Base-by-base conservation (phyloP, 805 yeast genomes). In the Candida pseudoglaebosa region DNA sequence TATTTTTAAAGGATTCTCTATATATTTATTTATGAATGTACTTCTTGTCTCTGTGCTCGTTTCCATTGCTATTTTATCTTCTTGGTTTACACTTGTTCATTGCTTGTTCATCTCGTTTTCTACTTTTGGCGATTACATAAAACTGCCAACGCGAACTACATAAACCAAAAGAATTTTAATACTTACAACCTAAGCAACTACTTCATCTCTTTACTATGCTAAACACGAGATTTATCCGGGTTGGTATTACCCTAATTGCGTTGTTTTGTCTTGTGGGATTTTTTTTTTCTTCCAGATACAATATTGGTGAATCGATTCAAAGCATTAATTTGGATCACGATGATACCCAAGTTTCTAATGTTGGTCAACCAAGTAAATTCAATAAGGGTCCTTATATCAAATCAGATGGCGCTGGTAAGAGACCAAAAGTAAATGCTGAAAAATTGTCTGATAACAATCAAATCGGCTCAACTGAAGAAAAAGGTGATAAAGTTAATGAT, bases 171-270 rank as follows among this genome's bases (percentile, higher is more conserved):
- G n/a, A n/a, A n/a, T n/a, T n/a, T n/a, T n/a, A n/a, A n/a, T n/a
- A n/a, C n/a, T n/a, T n/a, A n/a, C n/a, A n/a, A n/a, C n/a, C n/a
- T n/a, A n/a, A n/a, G n/a, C n/a, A n/a, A 21, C 24, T 9, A 21
- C 6, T 9, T 21, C 6, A 21, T 21, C 24, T 21, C 6, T 5
- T 5, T 10, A 26, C n/a, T 15, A 59, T 66, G 67, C 44, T 67
- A 48, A 55, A 70, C 47, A 60, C 67, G 41, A 66, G 78, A 52
- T 76, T 75, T 56, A 61, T 73, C 48, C 77, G 84, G 43, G 69
- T 75, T 43, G 46, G 75, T 12, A 54, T 77, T 9, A 75, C 75
- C 9, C 73, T 80, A 2, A 48, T 78, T 31, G 74, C 75, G 17
- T 57, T 78, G 21, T 57, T 80, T 36, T 66, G 71, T 49, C 56